Percentiles rank a stretch among this genome's conserved stretches.
Conservation (phyloP, 2,329 filamentous ascomycete genomes). For the Colletotrichum brevisporum region DNA sequence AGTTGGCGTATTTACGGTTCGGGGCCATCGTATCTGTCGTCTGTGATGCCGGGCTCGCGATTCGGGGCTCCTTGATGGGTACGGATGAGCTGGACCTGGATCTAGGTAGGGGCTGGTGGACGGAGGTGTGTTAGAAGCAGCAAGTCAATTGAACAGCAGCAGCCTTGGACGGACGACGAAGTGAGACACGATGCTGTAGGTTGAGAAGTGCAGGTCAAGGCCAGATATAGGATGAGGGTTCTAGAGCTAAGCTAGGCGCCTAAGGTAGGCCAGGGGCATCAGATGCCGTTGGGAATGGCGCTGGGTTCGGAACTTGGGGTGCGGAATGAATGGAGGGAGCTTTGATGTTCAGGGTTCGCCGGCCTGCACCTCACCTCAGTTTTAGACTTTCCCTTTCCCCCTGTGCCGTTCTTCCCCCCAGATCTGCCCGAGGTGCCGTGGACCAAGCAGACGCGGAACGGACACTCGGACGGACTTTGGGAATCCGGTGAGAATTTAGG, state of each 20-base stretch:
- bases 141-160: neutral
- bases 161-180: too few relatives aligned
- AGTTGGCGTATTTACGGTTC: slow-evolving; percentile 41
- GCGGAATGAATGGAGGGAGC: neutral
- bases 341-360: slow-evolving; percentile 4
- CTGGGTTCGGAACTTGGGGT: neutral
- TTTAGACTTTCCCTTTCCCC: neutral
- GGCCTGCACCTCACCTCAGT: neutral
- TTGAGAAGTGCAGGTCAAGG: too few relatives aligned
- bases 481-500: neutral
- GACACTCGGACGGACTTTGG: neutral
- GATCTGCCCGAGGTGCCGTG: too few relatives aligned
- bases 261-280: slow-evolving; percentile 11
- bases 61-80: neutral
- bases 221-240: too few relatives aligned
- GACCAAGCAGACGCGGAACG: neutral
- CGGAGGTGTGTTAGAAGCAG: neutral
- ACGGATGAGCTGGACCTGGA: neutral
- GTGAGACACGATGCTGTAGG: too few relatives aligned
- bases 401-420: too few relatives aligned
- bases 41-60: slow-evolving; percentile 1
- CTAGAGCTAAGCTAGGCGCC: neutral
- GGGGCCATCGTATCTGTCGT: slow-evolving; percentile 33
- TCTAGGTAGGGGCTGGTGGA: neutral
- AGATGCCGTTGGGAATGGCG: slow-evolving; percentile 17